Evolutionary conservation across 2,329 filamentous ascomycete genomes (phyloP).

Genomic region (Basipetospora chlamydospora): DNA sequence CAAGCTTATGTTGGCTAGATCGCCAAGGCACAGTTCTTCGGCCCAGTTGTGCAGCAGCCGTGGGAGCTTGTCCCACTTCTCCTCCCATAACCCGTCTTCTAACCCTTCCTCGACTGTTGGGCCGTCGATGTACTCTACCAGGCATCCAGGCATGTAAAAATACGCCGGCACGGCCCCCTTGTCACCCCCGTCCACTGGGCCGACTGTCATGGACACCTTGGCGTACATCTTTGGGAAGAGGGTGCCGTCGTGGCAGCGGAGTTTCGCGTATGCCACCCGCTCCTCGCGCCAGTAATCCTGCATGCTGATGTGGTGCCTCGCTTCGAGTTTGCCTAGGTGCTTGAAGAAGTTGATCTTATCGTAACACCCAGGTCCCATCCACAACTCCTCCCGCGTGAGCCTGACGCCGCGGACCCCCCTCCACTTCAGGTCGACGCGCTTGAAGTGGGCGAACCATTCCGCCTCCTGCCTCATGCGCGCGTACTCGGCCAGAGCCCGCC

Average conservation of each 20-base stretch:
- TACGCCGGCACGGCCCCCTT: neutral
- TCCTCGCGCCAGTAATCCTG: neutral
- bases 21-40: neutral
- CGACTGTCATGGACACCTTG: neutral
- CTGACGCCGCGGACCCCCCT: no score
- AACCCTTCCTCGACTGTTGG: neutral
- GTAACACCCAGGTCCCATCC: neutral
- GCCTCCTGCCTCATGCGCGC: neutral
- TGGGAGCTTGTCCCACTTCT: neutral
- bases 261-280: neutral
- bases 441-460: neutral
- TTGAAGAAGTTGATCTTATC: neutral
- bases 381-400: no score
- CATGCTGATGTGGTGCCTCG: neutral
- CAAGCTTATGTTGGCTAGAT: neutral
- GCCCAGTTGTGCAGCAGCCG: neutral
- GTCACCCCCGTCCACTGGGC: neutral
- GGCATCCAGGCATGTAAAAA: neutral
- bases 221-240: neutral
- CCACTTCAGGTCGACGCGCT: neutral
- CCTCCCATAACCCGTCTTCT: neutral
- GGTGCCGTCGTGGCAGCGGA: neutral
- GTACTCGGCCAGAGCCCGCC: neutral
- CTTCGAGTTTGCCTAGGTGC: neutral
- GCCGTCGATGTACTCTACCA: neutral